Conservation (phyloP, 2,329 filamentous ascomycete genomes). For the Nigrospora oryzae region DNA sequence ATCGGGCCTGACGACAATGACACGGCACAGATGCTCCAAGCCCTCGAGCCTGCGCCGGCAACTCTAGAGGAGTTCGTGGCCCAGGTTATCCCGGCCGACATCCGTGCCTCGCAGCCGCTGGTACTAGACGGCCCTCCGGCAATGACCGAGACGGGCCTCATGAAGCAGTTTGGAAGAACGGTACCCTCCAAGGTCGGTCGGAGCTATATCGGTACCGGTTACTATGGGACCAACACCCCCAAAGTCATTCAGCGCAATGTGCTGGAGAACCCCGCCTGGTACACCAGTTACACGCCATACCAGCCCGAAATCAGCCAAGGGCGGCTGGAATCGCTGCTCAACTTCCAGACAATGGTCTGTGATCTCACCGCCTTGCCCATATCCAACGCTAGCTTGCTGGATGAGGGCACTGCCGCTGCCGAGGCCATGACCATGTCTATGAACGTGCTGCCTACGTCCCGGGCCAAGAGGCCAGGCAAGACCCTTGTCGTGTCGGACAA, state of each 20-base stretch:
- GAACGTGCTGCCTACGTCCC: conserved; percentile 61
- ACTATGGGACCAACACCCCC: conserved; percentile 79
- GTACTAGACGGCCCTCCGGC: conserved; percentile 33
- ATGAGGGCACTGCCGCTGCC: conserved; percentile 85
- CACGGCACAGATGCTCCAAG: conserved; percentile 69
- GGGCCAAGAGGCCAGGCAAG: conserved; percentile 68
- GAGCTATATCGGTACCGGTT: conserved; percentile 80
- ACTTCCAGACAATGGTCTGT: conserved; percentile 89
- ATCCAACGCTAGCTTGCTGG: conserved; percentile 82
- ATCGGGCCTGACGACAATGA: conserved; percentile 73
- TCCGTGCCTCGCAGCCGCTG: conserved; percentile 60
- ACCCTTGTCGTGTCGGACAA: conserved; percentile 76
- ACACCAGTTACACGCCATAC: conserved; percentile 96
- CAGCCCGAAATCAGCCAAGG: conserved; percentile 97
- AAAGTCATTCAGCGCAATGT: conserved; percentile 90
- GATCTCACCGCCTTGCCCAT: conserved; percentile 83
- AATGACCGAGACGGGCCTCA: conserved; percentile 51
- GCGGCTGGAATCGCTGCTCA: conserved; percentile 81
- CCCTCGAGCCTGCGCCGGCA: conserved; percentile 63
- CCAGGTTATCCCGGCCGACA: conserved; percentile 74
- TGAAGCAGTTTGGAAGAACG: conserved; percentile 28
- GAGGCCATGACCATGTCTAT: conserved; percentile 94
- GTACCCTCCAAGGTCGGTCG: conserved; percentile 25
- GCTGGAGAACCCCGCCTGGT: conserved; percentile 90
- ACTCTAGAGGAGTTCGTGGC: conserved; percentile 75